Base-by-base conservation (phyloP, 1,139 yeast genomes). In the Spencermartinsiella ligniputridi region DNA sequence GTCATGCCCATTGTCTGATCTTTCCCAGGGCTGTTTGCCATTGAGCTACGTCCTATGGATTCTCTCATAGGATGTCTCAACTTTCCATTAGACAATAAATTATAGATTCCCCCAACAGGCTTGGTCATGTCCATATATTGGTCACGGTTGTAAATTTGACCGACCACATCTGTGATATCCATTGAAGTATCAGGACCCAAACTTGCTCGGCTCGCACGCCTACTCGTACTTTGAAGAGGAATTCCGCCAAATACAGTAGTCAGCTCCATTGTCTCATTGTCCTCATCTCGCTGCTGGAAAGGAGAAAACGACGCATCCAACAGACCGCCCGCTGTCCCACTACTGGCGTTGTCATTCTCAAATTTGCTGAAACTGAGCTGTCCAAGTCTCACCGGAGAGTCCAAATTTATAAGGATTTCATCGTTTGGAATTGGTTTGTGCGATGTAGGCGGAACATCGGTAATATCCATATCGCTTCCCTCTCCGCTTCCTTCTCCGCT, bases 311-410 rank as follows among this genome's bases (percentile, higher is more conserved):
- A 27, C 19, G 30, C 89, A 66, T 92, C 97, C 38, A 95, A 84
- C 66, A 84, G 88, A 46, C 92, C 71, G 15, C 82, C 95, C 41
- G 67, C 69, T 90, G 85, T 35, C 76, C 74, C 61, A 92, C 73
- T 11, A 11, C 25, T 22, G 25, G n/a, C n/a, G n/a, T n/a, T n/a
- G n/a, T n/a, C n/a, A n/a, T n/a, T n/a, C n/a, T n/a, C n/a, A n/a
- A n/a, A n/a, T n/a, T n/a, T n/a, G n/a, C n/a, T n/a, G n/a, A n/a
- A n/a, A n/a, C n/a, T n/a, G n/a, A n/a, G n/a, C n/a, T n/a, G n/a
- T n/a, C 25, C 11, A 22, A 3, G 35, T 30, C 18, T 38, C 25
- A 17, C 33, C 19, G 39, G 36, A 19, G 37, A 37, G 30, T 37
- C 47, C n/a, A 44, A 25, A 15, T 37, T 37, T 16, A 44, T 44